Base-by-base conservation (phyloP, 2,329 filamentous ascomycete species). In the Zymoseptoria ardabiliae region DNA sequence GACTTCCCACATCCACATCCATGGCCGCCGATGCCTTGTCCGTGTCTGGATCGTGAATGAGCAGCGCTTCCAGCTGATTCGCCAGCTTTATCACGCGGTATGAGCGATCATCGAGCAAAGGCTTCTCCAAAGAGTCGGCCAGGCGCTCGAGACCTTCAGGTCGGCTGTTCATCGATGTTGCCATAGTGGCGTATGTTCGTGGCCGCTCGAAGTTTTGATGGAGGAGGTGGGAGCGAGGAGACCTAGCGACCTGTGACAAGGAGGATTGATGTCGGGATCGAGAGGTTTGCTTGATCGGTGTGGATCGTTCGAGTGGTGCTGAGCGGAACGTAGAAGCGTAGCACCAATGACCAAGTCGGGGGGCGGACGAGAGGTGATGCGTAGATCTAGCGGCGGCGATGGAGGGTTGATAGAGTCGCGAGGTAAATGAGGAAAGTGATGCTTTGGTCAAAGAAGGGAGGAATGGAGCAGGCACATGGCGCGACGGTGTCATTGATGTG, bases 21-120 rank as follows among this genome's bases (percentile, higher is more conserved):
- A 97, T 85, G 55, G 93, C 89, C 9, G 93, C 94, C 70, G 91
- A 96, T 64, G 94, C 92, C 81, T 97, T 97, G 80, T 99, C 94
- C 7, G 94, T 96, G 63, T 95, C 88, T 1, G 90, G 84, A 76
- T 99, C 94, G 73, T 97, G 93, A 58, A 97, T 94, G 54, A 99
- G 78, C 19, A 99, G 81, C 7, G 86, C 93, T 79, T 99, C 93
- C 17, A 99, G 83, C 73, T 92, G 82, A 75, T 99, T 99, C 53
- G 84, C 79, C 56, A 99, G 81, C 56, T 85, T 84, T 67, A 97
- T 87, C 63, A 99, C 91, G 59, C 93, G 84, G 73, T 99, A 99
- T 30, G 85, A 83, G 56, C 93, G 85, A 73, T 96, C 86, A 75
- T 97, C 93, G 57, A 95, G 81, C 65, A 87, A 85, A 5, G 91